Evolutionary conservation across 140 eudicot species (phyloP), one percentile per base, ranked within the genome.

Genomic region (Senecio squalidus): DNA sequence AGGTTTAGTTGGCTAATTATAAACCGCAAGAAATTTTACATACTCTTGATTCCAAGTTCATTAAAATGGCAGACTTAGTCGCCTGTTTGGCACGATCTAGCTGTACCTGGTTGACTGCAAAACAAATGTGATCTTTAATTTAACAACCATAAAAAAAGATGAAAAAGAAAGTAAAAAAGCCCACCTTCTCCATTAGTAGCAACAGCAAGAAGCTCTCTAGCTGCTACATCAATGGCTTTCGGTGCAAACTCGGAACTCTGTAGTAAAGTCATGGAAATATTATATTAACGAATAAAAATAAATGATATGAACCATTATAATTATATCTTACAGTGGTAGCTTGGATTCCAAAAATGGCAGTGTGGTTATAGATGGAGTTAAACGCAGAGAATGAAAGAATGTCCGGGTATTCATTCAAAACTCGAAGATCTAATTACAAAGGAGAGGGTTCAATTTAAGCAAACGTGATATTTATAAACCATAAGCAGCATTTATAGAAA

Each of bases 1-100:
- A 39, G 23, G 5, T 13, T 39, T 43, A 31, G 10, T 53, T 38
- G 6, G 33, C 17, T 18, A 52, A 43, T 22, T 36, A 17, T 52
- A 25, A 47, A 46, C 20, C 21, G 13, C 5, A 41, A 29, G n/a
- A 24, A 7, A 31, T 43, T 17, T 44, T 51, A 52, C 88, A 30
- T 83, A 90, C 97, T 74, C 94, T 80, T 40, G 97, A 90, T 81
- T 90, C 97, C 67, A 90, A 75, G 75, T 90, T 90, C 97, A 90
- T 90, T 58, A 90, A 30, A 70, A 90, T 86, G 57, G 90, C 88
- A 22, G 95, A 78, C 59, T 80, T 90, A 41, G 97, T 86, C 13
- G 97, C 51, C 52, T 82, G 83, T 81, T 86, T 90, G 61, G 97
- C 97, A 58, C 97, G 97, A 23, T 80, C 83, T 47, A 90, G 85